These are phyloP conservation scores for Davidsoniella australis DNA, from an alignment of 2,329 filamentous ascomycete species.

Conservation along the genomic window DNA sequence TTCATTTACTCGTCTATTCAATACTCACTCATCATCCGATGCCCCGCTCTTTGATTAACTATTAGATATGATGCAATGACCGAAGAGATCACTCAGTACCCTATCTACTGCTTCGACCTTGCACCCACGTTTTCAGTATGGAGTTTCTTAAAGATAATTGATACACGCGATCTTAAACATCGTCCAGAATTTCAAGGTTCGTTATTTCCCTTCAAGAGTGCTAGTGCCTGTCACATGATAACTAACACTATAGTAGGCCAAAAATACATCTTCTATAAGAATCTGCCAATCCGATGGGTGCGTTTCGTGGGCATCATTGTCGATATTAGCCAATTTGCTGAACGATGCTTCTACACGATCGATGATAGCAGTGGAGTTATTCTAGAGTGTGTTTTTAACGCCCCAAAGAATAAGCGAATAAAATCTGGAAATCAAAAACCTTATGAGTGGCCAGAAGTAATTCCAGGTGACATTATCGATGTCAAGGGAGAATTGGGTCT, in stretches of 20 bases:
- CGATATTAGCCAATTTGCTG: conserved; percentile 34
- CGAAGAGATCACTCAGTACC: conserved; percentile 29
- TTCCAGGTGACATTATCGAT: conserved; percentile 33
- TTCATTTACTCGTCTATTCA: no score
- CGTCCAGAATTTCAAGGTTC: conserved; percentile 37
- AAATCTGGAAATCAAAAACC: not conserved
- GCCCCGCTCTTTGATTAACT: conserved; percentile 12
- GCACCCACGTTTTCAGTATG: conserved; percentile 43
- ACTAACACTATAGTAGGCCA: conserved; percentile 23
- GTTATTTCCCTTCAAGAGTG: not conserved
- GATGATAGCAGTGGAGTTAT: conserved; percentile 47
- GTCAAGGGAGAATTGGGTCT: conserved; percentile 34
- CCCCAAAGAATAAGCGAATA: conserved; percentile 3
- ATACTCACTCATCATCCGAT: conserved; percentile 8
- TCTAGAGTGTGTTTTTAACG: conserved; percentile 29
- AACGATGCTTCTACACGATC: conserved; percentile 35
- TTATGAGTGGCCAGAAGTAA: conserved; percentile 3
- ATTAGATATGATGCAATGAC: conserved; percentile 32
- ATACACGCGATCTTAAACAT: conserved; percentile 31
- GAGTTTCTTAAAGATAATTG: conserved; percentile 36
- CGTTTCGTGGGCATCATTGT: conserved; percentile 50
- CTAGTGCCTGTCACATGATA: not conserved
- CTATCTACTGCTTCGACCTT: conserved; percentile 44
- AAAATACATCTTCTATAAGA: conserved; percentile 47
- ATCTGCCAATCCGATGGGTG: conserved; percentile 63